phyloP scores from a whole-genome alignment of 75 land plant genomes.

The Adiantum capillusveneris region DNA sequence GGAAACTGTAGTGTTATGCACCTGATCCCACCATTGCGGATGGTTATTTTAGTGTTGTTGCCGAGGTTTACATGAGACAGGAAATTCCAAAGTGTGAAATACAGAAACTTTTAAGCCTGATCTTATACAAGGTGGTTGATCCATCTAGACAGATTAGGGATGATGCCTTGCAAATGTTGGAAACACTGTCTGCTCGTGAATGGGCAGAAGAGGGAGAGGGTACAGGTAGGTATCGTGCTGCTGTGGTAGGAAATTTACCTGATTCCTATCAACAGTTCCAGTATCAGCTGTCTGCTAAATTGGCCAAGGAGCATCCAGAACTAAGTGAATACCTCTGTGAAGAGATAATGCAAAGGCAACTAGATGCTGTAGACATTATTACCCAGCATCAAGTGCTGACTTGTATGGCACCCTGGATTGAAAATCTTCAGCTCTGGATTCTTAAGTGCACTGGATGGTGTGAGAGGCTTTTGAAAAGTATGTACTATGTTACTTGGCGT shows the following conservation, averaged over 20 bases:
- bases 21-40: constrained; percentile 89
- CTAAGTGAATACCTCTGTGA: constrained; percentile 92
- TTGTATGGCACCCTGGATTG: constrained; percentile 99
- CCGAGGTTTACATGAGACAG: constrained; percentile 98
- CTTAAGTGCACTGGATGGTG: constrained; percentile 91
- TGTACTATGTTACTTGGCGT: constrained; percentile 96
- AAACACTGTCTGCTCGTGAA: constrained; percentile 86
- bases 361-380: constrained; percentile 99
- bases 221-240: constrained; percentile 81
- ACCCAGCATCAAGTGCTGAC: constrained; percentile 99
- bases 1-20: constrained; percentile 68
- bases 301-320: constrained; percentile 98
- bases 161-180: constrained; percentile 99
- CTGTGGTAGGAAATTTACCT: constrained; percentile 95
- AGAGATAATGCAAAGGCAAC: constrained; percentile 98
- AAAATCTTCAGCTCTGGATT: constrained; percentile 76
- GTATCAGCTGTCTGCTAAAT: constrained; percentile 88
- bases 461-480: constrained; percentile 81
- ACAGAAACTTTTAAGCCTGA: constrained; percentile 87
- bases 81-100: constrained; percentile 95
- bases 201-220: constrained; percentile 99
- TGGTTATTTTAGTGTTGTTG: constrained; percentile 98
- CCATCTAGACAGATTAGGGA: constrained; percentile 89
- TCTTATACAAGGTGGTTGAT: constrained; percentile 97
- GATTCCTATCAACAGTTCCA: constrained; percentile 99